phyloP scores from a whole-genome alignment of 2,329 filamentous ascomycete genomes.

The Cryphonectria japonica region DNA sequence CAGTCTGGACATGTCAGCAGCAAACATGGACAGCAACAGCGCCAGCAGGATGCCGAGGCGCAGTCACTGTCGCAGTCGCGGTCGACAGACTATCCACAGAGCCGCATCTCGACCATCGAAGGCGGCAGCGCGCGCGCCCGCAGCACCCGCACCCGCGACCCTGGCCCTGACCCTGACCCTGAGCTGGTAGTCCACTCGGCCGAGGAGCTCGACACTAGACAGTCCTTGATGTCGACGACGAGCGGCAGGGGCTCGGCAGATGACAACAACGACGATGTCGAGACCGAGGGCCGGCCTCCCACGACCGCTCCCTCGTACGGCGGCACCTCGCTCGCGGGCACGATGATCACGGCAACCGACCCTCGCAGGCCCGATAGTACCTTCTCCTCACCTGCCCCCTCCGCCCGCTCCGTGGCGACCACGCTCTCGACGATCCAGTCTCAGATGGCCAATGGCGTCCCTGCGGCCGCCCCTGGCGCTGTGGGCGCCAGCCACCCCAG shows the following conservation, averaged over 20 bases:
- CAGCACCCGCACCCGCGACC: conserved; percentile 30
- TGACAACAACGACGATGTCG: conserved; percentile 9
- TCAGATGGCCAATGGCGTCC: conserved; percentile 59
- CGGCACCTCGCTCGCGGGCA: conserved; percentile 70
- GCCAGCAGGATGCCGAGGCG: conserved; percentile 9
- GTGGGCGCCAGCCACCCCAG: conserved; percentile 35
- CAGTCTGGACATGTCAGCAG: conserved; percentile 66
- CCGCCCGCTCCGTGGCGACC: conserved; percentile 78
- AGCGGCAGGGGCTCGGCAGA: conserved; percentile 17
- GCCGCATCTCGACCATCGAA: conserved; percentile 26
- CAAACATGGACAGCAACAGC: conserved; percentile 18
- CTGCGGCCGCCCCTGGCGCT: conserved; percentile 41
- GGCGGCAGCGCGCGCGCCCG: conserved; percentile 33
- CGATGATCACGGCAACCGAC: conserved; percentile 70
- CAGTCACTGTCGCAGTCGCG: conserved; percentile 25
- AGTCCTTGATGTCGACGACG: conserved; percentile 24
- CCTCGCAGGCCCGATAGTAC: conserved; percentile 73
- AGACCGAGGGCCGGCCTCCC: conserved; percentile 53
- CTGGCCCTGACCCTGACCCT: background rate
- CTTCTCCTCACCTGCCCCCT: conserved; percentile 82
- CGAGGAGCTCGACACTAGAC: conserved; percentile 28
- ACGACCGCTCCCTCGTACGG: conserved; percentile 76
- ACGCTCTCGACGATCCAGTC: conserved; percentile 87
- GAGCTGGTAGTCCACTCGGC: conserved; percentile 24
- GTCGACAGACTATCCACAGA: conserved; percentile 27